These are phyloP conservation scores for Rhododendron mucronatum DNA, from an alignment of 148 eudicot genomes.

Conservation along the genomic window DNA sequence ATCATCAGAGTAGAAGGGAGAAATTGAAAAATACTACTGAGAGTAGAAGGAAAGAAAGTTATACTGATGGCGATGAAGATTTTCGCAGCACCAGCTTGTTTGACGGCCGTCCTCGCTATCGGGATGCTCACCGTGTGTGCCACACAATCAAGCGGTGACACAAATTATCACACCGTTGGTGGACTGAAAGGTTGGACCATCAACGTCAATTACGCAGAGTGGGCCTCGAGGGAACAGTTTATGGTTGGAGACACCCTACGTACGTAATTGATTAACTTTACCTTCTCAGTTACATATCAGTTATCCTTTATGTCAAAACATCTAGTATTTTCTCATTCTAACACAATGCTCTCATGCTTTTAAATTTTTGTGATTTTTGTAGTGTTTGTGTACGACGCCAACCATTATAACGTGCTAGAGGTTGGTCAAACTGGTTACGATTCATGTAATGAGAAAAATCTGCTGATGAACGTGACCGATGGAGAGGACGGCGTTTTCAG, in stretches of 20 bases:
- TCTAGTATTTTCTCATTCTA: too few relatives aligned
- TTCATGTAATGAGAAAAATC: not conserved
- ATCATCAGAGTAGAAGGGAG: too few relatives aligned
- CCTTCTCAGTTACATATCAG: too few relatives aligned
- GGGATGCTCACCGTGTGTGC: too few relatives aligned
- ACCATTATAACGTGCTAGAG: not conserved
- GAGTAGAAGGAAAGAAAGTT: too few relatives aligned
- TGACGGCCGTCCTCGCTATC: not conserved
- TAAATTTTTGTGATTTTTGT: not conserved
- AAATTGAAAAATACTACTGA: too few relatives aligned
- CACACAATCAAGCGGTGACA: too few relatives aligned
- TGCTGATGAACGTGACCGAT: not conserved
- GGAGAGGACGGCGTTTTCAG: not conserved
- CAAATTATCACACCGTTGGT: not conserved
- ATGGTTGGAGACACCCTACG: not conserved
- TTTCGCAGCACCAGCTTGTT: too few relatives aligned
- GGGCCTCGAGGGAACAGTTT: not conserved
- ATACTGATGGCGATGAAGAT: too few relatives aligned
- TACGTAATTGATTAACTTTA: too few relatives aligned
- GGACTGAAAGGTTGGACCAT: not conserved
- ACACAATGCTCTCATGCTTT: not conserved
- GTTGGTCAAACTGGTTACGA: not conserved
- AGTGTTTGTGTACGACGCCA: not conserved
- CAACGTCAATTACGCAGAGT: not conserved
- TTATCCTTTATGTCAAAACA: too few relatives aligned